Evolutionary conservation across 768 basidiomycete genomes (phyloP).

Genomic region (Auriculariales sp.): DNA sequence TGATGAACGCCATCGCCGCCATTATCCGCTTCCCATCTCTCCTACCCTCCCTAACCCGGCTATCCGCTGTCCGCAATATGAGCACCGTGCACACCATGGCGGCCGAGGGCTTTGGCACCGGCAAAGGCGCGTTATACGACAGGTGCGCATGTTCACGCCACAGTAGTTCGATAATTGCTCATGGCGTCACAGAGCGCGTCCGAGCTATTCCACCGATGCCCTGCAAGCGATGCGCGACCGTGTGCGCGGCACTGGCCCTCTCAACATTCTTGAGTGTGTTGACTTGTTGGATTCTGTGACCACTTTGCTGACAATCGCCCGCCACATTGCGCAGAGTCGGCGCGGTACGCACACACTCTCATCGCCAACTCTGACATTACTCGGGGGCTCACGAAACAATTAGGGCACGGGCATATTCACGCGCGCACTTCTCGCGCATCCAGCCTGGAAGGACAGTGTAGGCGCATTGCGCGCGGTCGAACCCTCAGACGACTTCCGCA

Average conservation of each 20-base stretch:
- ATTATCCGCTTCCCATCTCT: too few species aligned
- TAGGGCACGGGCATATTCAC: conserved; percentile 84
- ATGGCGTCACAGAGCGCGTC: conserved; percentile 42
- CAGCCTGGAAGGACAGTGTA: conserved; percentile 36
- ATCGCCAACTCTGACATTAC: neutral
- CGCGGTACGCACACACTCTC: neutral
- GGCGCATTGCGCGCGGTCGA: conserved; percentile 55
- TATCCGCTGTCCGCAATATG: too few species aligned
- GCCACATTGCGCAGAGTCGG: neutral
- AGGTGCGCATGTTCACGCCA: conserved; percentile 22
- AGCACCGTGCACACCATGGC: conserved; percentile 48
- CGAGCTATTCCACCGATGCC: conserved; percentile 60
- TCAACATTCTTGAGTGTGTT: conserved; percentile 61
- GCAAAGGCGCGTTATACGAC: conserved; percentile 77
- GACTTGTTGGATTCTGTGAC: too few species aligned
- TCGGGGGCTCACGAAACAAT: conserved; percentile 2
- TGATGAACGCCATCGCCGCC: too few species aligned
- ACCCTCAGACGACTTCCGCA: conserved; percentile 57
- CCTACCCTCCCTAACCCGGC: too few species aligned
- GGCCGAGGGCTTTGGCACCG: conserved; percentile 56
- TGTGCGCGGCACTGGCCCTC: conserved; percentile 20
- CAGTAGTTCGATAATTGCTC: neutral
- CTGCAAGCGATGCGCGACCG: conserved; percentile 44
- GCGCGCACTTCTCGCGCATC: conserved; percentile 56
- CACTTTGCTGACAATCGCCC: too few species aligned